Base-by-base conservation (phyloP, 257 asterid species). In the Sherardia arvensis region DNA sequence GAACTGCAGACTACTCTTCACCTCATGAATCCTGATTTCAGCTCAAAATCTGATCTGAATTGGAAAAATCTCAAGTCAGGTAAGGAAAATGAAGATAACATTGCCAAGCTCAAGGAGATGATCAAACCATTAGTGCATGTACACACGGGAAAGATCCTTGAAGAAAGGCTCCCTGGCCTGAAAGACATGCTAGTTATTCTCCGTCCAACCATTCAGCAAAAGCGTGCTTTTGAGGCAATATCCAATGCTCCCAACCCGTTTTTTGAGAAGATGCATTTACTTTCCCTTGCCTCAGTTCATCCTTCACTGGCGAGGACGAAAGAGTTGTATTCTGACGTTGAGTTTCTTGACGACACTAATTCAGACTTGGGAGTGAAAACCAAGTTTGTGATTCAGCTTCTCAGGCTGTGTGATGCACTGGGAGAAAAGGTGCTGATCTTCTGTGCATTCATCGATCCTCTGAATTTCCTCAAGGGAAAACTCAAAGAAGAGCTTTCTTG, bases 351-450 rank as follows among this genome's bases (percentile, higher is more conserved):
- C 9, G 69, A 58, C 66, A 78, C 77, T 3, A 17, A 65, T 5
- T 86, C n/a, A n/a, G n/a, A n/a, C n/a, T n/a, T 78, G 1, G 95
- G 98, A 17, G 94, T 80, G 1, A 91, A 91, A 54, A 75, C 87
- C 1, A 72, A 58, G 29, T 88, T 91, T 64, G 54, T 86, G 22
- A 47, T 83, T 7, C 81, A 84, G 23, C 81, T 91, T 11, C 67
- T 84, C 64, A 67, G 69, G 8, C 71, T 84, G 15, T 61, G 92
- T 2, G 22, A 22, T 0, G 65, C 69, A 1, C 56, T 70, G 14
- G 20, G 61, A 0, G 95, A 91, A 71, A 83, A 79, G 55, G 95
- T 88, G 6, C 54, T 91, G 49, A 62, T 91, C 36, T 91, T 88
- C 74, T 69, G 95, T 20, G 43, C 78, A 54, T 79, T 28, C 69